Evolutionary conservation across 345 rosid species (phyloP).

Genomic region (Chamaenerion angustifolium): DNA sequence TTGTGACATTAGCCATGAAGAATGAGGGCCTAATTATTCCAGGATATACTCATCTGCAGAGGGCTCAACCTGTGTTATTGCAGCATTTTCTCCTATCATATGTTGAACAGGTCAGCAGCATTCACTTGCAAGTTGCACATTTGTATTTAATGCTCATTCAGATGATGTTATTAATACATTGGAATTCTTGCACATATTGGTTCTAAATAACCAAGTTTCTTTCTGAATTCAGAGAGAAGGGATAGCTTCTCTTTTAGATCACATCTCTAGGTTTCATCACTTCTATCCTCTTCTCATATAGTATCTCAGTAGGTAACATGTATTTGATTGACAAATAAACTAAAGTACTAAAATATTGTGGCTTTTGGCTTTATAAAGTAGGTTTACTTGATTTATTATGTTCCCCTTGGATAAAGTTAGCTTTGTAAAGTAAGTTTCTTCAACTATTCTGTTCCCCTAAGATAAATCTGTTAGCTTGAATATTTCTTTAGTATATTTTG

Average conservation of each 20-base stretch:
- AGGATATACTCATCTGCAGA: constrained; percentile 89
- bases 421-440: too few relatives aligned
- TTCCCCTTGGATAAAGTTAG: background rate
- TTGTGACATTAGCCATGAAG: constrained; percentile 60
- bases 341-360: background rate
- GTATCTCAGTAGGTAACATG: background rate
- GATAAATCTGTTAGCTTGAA: too few relatives aligned
- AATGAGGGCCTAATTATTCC: constrained; percentile 66
- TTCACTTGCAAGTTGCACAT: background rate
- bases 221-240: too few relatives aligned
- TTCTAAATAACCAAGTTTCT: too few relatives aligned
- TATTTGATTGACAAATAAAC: background rate
- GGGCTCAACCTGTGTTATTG: constrained; percentile 87
- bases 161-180: background rate
- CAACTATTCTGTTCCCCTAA: too few relatives aligned
- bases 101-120: constrained; percentile 61
- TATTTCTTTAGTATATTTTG: too few relatives aligned
- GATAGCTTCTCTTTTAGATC: too few relatives aligned
- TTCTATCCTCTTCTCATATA: background rate
- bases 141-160: background rate
- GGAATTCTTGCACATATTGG: too few relatives aligned
- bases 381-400: background rate
- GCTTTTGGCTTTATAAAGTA: background rate
- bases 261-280: background rate
- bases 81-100: constrained; percentile 76